These are phyloP conservation scores for Oryza glumipatula DNA, from an alignment of 176 grass and related monocot genomes.

Conservation along the genomic window DNA sequence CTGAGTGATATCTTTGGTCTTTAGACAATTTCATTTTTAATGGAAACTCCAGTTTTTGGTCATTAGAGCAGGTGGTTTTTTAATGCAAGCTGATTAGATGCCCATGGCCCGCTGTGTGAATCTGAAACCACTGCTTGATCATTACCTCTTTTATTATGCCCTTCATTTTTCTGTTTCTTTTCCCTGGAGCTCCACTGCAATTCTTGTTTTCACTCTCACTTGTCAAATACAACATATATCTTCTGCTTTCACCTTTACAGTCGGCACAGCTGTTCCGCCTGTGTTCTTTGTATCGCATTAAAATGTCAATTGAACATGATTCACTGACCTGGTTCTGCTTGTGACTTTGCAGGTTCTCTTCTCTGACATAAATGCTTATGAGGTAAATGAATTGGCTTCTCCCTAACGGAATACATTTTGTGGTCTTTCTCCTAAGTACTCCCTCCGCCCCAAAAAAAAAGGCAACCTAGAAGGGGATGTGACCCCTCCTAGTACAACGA, in stretches of 20 bases:
- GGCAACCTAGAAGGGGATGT: no score
- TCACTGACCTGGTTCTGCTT: constrained; percentile 22
- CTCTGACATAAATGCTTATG: constrained; percentile 91
- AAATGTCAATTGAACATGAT: background rate
- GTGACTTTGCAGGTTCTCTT: constrained; percentile 77
- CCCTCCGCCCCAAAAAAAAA: no score
- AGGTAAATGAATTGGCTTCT: constrained; percentile 57
- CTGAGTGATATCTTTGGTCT: background rate
- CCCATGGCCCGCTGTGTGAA: background rate
- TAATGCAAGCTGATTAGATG: background rate
- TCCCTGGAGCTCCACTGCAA: constrained; percentile 1
- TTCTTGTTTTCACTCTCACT: background rate
- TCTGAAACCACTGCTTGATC: background rate
- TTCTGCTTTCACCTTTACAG: background rate
- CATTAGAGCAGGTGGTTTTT: background rate
- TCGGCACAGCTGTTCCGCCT: background rate
- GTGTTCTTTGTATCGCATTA: background rate
- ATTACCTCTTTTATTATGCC: background rate
- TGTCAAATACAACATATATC: background rate
- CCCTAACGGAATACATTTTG: background rate
- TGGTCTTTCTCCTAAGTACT: background rate
- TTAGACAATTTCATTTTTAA: background rate
- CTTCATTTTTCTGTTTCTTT: background rate
- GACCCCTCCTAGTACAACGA: no score
- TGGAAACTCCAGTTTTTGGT: background rate